Evolutionary conservation across 768 basidiomycete genomes (phyloP), one percentile per base, ranked within the genome.

Genomic region (Tephrocybe sp.): DNA sequence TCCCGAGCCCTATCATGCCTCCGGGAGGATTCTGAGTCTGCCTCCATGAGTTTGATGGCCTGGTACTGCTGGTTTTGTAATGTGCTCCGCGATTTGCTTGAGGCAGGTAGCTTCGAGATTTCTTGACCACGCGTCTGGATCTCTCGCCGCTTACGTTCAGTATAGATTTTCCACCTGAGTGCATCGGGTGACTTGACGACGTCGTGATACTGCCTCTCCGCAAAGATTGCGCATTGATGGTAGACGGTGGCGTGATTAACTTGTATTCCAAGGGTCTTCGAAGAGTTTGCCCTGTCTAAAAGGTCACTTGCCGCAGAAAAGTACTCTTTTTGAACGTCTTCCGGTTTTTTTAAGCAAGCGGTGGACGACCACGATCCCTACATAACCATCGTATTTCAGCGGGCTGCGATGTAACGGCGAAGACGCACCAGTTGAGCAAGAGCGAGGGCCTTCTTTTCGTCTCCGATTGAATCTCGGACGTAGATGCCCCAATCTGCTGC

Each of bases 341-440:
- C 73, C 0, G 93, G 84, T 41, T 88, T 88, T 59, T 88, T 85
- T 23, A 96, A 66, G 51, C 88, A 89, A 1, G 97, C 93, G 60
- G 90, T 85, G 6, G 91, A 81, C 20, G 83, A 86, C 97, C 97
- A 99, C 10, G 86, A 77, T 9, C 96, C 97, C 93, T 98, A 56
- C 48, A 41, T 28, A 40, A 20, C 34, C 6, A 17, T 34, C 33
- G 3, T 12, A n/a, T 40, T 24, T 23, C 2, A 52, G 39, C 8
- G 43, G 20, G 20, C 7, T 20, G 38, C 7, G 20, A 20, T 39
- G 38, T 20, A 6, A 4, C 20, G 38, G 34, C 6, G 15, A 14
- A 39, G 25, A 65, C 83, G 47, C 57, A 93, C 92, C 66, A 94
- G 64, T 42, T 79, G 80, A 20, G 91, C 79, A 32, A 86, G 71